These are phyloP conservation scores for Alternaria metachromatica DNA, from an alignment of 2,329 filamentous ascomycete genomes.

Conservation along the genomic window DNA sequence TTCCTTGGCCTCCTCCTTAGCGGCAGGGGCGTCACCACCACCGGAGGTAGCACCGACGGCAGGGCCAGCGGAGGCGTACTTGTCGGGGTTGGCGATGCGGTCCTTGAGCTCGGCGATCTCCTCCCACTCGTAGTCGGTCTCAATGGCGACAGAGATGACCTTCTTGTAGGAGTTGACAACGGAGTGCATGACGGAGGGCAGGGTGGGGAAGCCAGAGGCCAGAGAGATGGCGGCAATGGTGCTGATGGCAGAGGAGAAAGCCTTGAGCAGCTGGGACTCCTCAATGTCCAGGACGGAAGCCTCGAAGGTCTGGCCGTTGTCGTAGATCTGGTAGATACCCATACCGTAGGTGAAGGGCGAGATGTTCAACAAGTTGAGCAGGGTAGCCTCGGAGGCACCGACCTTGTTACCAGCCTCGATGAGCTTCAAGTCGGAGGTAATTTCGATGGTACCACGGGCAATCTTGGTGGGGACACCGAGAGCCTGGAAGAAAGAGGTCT, in stretches of 20 bases:
- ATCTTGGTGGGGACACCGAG: constrained; percentile 99
- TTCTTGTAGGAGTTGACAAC: constrained; percentile 99
- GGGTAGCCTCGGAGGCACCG: constrained; percentile 96
- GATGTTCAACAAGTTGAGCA: constrained; percentile 99
- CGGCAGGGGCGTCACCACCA: constrained; percentile 58
- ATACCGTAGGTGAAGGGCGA: constrained; percentile 84
- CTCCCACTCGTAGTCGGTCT: constrained; percentile 92
- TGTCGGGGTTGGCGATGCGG: constrained; percentile 98
- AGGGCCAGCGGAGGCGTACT: constrained; percentile 85
- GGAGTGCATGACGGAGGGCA: constrained; percentile 96
- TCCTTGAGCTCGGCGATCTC: constrained; percentile 99
- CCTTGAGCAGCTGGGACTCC: constrained; percentile 89
- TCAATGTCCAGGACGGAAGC: constrained; percentile 87
- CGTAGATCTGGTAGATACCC: constrained; percentile 95
- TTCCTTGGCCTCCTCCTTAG: constrained; percentile 57
- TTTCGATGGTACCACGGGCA: constrained; percentile 99
- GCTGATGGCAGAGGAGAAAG: constrained; percentile 80
- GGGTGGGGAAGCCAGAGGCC: constrained; percentile 91
- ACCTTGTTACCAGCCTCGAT: constrained; percentile 92
- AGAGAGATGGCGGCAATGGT: constrained; percentile 92
- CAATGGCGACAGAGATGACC: constrained; percentile 83
- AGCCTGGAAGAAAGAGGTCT: constrained; percentile 99
- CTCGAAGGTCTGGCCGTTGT: constrained; percentile 92
- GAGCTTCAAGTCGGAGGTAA: constrained; percentile 96
- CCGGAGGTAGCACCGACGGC: constrained; percentile 62